phyloP scores from a whole-genome alignment of 306 rosid species.

The Vicia sativa region DNA sequence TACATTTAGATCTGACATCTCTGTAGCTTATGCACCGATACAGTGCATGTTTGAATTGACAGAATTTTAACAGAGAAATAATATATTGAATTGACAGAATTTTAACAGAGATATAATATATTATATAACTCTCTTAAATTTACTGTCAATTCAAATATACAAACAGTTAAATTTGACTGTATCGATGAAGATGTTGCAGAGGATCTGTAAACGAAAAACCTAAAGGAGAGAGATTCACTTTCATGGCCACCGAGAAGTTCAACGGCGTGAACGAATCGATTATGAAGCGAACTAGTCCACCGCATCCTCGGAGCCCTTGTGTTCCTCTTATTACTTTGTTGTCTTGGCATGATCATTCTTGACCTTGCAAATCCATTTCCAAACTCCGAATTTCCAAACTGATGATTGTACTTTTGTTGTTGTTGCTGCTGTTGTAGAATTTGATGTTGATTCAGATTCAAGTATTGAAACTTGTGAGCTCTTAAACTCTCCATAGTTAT shows the following conservation, averaged over 20 bases:
- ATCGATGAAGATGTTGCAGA: neutral
- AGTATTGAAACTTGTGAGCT: conserved; percentile 42
- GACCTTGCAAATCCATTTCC: conserved; percentile 58
- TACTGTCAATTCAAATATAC: neutral
- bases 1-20: neutral
- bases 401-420: conserved; percentile 34
- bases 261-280: conserved; percentile 89
- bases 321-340: conserved; percentile 55
- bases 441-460: conserved; percentile 26
- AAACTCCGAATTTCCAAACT: conserved; percentile 52
- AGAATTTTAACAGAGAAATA: neutral
- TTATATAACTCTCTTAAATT: neutral
- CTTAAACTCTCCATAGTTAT: conserved; percentile 55
- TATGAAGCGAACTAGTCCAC: conserved; percentile 92
- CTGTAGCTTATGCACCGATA: neutral
- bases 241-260: conserved; percentile 96
- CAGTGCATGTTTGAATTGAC: neutral
- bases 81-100: neutral
- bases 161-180: neutral
- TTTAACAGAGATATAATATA: too few species aligned
- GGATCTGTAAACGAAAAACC: neutral
- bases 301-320: conserved; percentile 96
- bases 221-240: conserved; percentile 47
- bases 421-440: conserved; percentile 27
- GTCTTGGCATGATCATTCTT: conserved; percentile 54